Evolutionary conservation across 2,329 filamentous ascomycete genomes (phyloP).

Genomic region (Lomentospora prolificans): DNA sequence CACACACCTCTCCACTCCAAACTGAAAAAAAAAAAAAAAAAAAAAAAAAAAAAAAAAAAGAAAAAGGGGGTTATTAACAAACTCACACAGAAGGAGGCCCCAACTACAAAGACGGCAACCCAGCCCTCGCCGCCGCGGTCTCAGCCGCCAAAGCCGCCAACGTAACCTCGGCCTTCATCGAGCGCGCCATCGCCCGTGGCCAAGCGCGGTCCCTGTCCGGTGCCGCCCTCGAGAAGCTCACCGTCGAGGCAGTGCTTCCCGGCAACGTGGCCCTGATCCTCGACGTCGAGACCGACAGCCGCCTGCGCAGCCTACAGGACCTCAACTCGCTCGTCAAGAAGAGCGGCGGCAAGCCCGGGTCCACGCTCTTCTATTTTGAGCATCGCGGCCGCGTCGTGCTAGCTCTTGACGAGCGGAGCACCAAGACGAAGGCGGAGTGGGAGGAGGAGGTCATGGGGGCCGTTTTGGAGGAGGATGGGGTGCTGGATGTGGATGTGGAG

Average conservation of each 20-base stretch:
- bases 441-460: conserved; percentile 10
- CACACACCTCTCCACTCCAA: background rate
- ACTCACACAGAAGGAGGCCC: conserved; percentile 9
- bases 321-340: conserved; percentile 63
- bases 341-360: conserved; percentile 56
- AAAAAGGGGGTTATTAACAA: too few relatives aligned
- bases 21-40: background rate
- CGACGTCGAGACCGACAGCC: conserved; percentile 79
- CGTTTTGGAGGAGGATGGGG: conserved; percentile 6
- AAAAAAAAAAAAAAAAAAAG: background rate
- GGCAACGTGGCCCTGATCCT: conserved; percentile 69
- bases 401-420: conserved; percentile 26
- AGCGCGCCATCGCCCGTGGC: conserved; percentile 76
- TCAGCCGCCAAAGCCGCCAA: conserved; percentile 69
- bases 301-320: conserved; percentile 62
- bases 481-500: conserved; percentile 10
- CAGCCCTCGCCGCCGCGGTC: conserved; percentile 64
- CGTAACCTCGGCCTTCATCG: conserved; percentile 76
- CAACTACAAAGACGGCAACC: conserved; percentile 52
- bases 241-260: conserved; percentile 72
- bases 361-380: conserved; percentile 77
- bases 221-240: conserved; percentile 63
- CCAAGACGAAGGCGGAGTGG: background rate
- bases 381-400: conserved; percentile 69
- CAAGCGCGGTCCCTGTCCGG: conserved; percentile 74